Conservation (phyloP, 2,329 filamentous ascomycete genomes). For the Colletotrichum falcatum region DNA sequence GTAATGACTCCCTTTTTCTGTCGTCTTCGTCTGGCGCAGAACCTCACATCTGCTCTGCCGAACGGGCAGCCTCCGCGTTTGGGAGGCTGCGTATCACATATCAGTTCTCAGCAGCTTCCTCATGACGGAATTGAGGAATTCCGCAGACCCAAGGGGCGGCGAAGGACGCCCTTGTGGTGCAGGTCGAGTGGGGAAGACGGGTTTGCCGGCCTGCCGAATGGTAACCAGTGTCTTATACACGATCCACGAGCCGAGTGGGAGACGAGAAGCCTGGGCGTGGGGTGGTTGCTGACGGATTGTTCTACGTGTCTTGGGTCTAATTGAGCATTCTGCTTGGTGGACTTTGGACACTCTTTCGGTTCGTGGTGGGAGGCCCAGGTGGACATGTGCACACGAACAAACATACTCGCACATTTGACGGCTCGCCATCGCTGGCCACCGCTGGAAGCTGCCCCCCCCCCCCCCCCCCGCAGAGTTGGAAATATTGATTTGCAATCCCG, state of each 20-base stretch:
- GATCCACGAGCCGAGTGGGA: not conserved
- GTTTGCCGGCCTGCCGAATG: not conserved
- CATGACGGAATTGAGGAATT: not conserved
- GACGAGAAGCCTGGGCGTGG: not conserved
- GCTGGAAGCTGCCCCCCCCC: no score
- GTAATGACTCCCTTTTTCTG: not conserved
- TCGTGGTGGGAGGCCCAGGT: not conserved
- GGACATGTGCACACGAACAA: not conserved
- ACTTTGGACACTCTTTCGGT: not conserved
- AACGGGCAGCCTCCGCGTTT: not conserved
- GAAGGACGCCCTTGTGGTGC: not conserved
- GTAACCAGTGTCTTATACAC: not conserved
- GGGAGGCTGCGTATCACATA: constrained; percentile 20
- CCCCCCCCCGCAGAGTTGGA: no score
- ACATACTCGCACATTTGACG: not conserved
- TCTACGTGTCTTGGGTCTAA: not conserved
- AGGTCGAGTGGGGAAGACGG: not conserved
- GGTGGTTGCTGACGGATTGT: not conserved
- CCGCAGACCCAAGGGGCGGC: not conserved
- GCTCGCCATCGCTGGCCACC: no score
- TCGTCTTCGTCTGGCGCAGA: not conserved
- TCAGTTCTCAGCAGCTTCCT: constrained; percentile 12
- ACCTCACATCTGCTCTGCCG: not conserved
- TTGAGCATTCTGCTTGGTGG: not conserved
- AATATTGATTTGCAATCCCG: not conserved